phyloP scores from a whole-genome alignment of 768 basidiomycete genomes.

The Mycena maculata region DNA sequence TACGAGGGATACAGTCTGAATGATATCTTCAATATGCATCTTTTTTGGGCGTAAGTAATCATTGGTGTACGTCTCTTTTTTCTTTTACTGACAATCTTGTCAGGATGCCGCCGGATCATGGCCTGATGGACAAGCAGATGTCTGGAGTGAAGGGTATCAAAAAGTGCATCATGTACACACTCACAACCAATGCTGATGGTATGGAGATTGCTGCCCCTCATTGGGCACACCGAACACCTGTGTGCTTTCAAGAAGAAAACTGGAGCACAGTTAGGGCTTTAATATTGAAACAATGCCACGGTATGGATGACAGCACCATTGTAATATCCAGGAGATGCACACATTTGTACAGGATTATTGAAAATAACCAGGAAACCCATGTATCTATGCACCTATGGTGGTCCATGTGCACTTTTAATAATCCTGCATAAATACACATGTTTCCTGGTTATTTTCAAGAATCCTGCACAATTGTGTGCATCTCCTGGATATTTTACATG shows the following conservation, averaged over 20 bases:
- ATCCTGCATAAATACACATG: too few species aligned
- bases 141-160: conserved; percentile 35
- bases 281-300: conserved; percentile 39
- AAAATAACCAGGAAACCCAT: too few species aligned
- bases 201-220: conserved; percentile 31
- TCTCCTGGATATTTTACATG: too few species aligned
- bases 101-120: conserved; percentile 34
- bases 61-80: background rate
- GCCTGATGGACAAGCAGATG: conserved; percentile 29
- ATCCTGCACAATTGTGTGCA: too few species aligned
- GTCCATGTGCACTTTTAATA: too few species aligned
- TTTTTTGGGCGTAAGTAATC: conserved; percentile 48
- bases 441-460: too few species aligned
- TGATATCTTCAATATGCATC: conserved; percentile 52
- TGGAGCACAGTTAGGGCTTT: conserved; percentile 35
- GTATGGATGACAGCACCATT: conserved; percentile 39
- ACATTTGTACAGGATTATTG: too few species aligned
- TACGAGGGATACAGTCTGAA: conserved; percentile 38
- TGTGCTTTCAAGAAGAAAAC: conserved; percentile 35
- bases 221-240: conserved; percentile 34
- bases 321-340: too few species aligned
- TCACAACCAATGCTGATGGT: conserved; percentile 38
- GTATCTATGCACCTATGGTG: too few species aligned
- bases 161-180: conserved; percentile 33
- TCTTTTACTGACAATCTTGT: background rate